phyloP scores from a whole-genome alignment of 495 filamentous ascomycete genomes.

The Beverwykella pulmonaria region DNA sequence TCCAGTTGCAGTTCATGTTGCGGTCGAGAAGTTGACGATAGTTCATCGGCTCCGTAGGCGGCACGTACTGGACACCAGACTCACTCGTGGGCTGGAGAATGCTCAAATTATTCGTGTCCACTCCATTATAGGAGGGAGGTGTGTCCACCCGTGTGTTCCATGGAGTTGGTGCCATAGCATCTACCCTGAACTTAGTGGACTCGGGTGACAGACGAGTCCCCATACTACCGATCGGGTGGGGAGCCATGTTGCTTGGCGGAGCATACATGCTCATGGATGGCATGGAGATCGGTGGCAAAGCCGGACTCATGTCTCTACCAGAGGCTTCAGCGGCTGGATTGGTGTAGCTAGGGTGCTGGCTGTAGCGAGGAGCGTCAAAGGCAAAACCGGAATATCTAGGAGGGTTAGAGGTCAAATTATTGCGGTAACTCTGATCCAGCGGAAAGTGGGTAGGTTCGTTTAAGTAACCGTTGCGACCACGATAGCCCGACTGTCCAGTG shows the following conservation, averaged over 20 bases:
- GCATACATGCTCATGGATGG: slow-evolving; percentile 58
- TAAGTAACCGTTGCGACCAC: slow-evolving; percentile 42
- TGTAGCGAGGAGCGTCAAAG: slow-evolving; percentile 38
- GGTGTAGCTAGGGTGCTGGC: slow-evolving; percentile 29
- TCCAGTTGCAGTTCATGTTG: slow-evolving; percentile 97
- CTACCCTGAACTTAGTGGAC: slow-evolving; percentile 74
- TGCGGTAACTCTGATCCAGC: slow-evolving; percentile 48
- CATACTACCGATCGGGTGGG: slow-evolving; percentile 76
- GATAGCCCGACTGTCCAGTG: slow-evolving; percentile 34
- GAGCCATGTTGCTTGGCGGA: slow-evolving; percentile 59
- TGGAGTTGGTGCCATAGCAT: slow-evolving; percentile 45
- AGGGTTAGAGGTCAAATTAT: slow-evolving; percentile 43
- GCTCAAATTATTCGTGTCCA: slow-evolving; percentile 6
- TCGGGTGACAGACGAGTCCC: slow-evolving; percentile 83
- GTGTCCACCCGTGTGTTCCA: slow-evolving; percentile 57
- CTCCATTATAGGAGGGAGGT: slow-evolving; percentile 10
- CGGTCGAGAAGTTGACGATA: slow-evolving; percentile 94
- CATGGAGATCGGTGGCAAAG: slow-evolving; percentile 25
- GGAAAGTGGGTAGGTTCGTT: slow-evolving; percentile 46
- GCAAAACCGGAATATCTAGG: slow-evolving; percentile 47
- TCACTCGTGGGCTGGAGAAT: slow-evolving; percentile 24
- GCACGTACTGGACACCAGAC: slow-evolving; percentile 61
- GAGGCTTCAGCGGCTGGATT: background rate
- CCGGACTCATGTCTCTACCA: slow-evolving; percentile 24
- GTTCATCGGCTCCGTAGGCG: slow-evolving; percentile 91